Evolutionary conservation across 2,329 filamentous ascomycete genomes (phyloP), one percentile per base, ranked within the genome.

Genomic region (Metarhizium sp.): DNA sequence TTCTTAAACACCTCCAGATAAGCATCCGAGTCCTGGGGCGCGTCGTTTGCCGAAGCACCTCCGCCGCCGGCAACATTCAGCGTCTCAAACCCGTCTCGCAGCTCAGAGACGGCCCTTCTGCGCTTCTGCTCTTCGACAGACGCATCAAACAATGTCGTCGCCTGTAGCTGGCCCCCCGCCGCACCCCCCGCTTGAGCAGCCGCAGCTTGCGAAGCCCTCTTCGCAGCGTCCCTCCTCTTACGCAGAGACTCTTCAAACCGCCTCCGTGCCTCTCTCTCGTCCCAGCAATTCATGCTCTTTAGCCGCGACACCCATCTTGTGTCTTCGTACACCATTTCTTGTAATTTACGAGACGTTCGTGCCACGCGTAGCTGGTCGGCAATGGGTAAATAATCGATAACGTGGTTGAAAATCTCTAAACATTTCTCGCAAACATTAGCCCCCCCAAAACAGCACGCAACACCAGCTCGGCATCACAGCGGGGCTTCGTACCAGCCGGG

Each of bases 281-380:
- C 87, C 94, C 94, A 99, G 61, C 88, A 87, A 2, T 87, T 89
- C 85, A 99, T 96, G 57, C 80, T 85, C 67, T 88, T 88, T 54
- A 99, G 73, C 59, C 89, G 82, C 60, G 89, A 84, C 43, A 97
- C 88, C 94, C 94, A 99, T 74, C 92, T 82, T 51, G 91, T 90
- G 70, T 99, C 94, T 69, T 99, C 94, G 72, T 97, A 99, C 3
- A 96, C 92, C 92, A 99, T 99, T 73, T 99, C 94, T 67, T 88
- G 87, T 79, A 97, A 83, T 58, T 90, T 88, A 66, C 83, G 87
- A 57, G 90, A 96, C 29, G 88, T 85, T 59, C 87, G 85, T 48
- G 94, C 92, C 67, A 90, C 92, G 62, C 85, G 84, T 68, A 97
- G 81, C 64, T 95, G 85, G 69, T 96, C 92, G 58, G 86, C 76